Evolutionary conservation across 768 basidiomycete genomes (phyloP).

Genomic region (Suillus luteus): DNA sequence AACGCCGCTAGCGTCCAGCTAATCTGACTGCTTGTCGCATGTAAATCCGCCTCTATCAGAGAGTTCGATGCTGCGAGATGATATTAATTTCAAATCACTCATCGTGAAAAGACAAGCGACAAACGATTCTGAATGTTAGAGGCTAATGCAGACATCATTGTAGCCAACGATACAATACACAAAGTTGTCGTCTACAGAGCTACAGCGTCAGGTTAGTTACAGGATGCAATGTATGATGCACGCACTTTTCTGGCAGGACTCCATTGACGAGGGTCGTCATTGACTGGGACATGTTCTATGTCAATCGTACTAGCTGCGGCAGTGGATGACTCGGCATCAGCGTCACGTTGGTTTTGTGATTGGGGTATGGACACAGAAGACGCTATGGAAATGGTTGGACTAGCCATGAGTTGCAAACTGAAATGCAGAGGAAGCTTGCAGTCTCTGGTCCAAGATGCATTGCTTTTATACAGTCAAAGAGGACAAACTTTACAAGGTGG

Average conservation of each 20-base stretch:
- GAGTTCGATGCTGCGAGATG: conserved; percentile 56
- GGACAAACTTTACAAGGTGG: not conserved
- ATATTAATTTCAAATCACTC: not conserved
- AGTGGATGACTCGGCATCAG: not conserved
- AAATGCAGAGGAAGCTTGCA: not conserved
- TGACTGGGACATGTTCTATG: conserved; percentile 43
- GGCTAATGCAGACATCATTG: conserved; percentile 25
- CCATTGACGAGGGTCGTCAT: conserved; percentile 66
- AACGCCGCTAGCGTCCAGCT: conserved; percentile 70
- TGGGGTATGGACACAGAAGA: not conserved
- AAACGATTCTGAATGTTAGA: conserved; percentile 33
- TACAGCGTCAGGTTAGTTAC: not conserved
- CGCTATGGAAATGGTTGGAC: not conserved
- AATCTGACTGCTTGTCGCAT: conserved; percentile 61
- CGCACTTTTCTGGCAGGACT: conserved; percentile 54
- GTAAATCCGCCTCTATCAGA: conserved; percentile 60
- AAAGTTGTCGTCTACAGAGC: conserved; percentile 24
- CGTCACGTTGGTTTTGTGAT: not conserved
- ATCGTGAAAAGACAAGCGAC: conserved; percentile 10
- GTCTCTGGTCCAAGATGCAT: not conserved
- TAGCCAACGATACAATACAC: conserved; percentile 28
- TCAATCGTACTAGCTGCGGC: conserved; percentile 19
- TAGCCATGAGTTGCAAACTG: not conserved
- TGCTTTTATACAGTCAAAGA: conserved; percentile 1
- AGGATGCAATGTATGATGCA: not conserved